Conservation (phyloP, 768 basidiomycete species). For the Coprinellus micaceus region DNA sequence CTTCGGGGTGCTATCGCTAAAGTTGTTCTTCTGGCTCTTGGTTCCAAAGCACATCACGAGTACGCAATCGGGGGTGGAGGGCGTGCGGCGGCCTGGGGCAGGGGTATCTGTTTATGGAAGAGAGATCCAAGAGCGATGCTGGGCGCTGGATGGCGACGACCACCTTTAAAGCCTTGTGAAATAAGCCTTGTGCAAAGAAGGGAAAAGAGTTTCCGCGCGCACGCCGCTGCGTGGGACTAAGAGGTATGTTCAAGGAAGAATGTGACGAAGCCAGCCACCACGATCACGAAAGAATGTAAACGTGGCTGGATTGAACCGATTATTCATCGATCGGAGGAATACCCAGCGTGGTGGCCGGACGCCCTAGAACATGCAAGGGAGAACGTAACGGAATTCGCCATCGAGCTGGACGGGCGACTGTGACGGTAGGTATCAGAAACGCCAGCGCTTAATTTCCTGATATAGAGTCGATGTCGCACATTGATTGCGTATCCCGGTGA, state of each 20-base stretch:
- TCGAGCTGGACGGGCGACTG: too few relatives aligned
- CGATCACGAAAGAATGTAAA: slow-evolving; percentile 4
- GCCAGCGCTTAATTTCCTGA: too few relatives aligned
- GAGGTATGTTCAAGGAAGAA: slow-evolving; percentile 5
- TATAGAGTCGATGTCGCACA: too few relatives aligned
- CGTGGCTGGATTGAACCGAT: not conserved
- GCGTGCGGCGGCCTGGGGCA: not conserved
- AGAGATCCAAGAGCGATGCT: not conserved
- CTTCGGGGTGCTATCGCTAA: slow-evolving; percentile 20
- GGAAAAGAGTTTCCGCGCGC: not conserved
- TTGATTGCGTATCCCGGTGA: too few relatives aligned
- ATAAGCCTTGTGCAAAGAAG: not conserved
- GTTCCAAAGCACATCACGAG: slow-evolving; percentile 31
- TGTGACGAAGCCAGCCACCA: not conserved
- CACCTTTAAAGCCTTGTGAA: not conserved
- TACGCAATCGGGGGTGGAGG: not conserved
- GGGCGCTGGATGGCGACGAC: not conserved
- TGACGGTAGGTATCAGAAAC: too few relatives aligned
- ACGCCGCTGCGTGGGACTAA: not conserved
- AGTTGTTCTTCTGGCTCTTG: slow-evolving; percentile 29
- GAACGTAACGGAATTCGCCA: too few relatives aligned
- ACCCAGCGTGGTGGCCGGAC: too few relatives aligned
- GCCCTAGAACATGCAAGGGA: too few relatives aligned
- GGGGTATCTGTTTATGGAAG: not conserved
- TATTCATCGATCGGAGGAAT: slow-evolving; percentile 3